Percentiles rank a stretch among this genome's conserved stretches.
Conservation (phyloP, 108 stramenopile species). For the Schizochytrium sp. region DNA sequence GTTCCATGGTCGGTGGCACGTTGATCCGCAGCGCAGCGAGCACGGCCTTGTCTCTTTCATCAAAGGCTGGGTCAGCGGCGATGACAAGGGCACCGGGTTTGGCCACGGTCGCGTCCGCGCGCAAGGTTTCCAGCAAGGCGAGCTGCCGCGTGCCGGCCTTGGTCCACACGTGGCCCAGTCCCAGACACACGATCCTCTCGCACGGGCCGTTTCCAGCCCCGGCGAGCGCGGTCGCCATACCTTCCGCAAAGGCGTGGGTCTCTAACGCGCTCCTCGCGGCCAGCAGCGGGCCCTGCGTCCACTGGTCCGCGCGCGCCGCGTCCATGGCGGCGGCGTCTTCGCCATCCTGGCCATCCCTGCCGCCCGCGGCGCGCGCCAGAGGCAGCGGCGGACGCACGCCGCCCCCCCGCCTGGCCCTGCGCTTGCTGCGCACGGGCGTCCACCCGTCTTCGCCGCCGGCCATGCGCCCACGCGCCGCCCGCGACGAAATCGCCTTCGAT, state of each 20-base stretch:
- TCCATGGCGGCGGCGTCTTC: too few species aligned
- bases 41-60: background rate
- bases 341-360: too few species aligned
- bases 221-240: background rate
- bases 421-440: too few species aligned
- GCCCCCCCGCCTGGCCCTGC: too few species aligned
- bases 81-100: background rate
- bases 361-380: too few species aligned
- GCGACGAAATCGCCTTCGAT: too few species aligned
- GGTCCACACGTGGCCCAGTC: background rate
- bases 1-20: background rate
- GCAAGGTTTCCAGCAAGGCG: background rate
- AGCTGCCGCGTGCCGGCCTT: background rate
- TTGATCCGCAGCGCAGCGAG: background rate
- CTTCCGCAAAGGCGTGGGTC: background rate
- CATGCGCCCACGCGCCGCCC: too few species aligned
- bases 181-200: background rate
- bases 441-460: too few species aligned
- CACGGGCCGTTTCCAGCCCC: background rate
- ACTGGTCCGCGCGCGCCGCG: too few species aligned
- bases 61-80: background rate
- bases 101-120: background rate
- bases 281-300: too few species aligned
- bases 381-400: too few species aligned
- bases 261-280: too few species aligned